Evolutionary conservation across 352 stramenopile genomes (phyloP), one percentile per base, ranked within the genome.

Genomic region (Globisporangium recalcitrans): DNA sequence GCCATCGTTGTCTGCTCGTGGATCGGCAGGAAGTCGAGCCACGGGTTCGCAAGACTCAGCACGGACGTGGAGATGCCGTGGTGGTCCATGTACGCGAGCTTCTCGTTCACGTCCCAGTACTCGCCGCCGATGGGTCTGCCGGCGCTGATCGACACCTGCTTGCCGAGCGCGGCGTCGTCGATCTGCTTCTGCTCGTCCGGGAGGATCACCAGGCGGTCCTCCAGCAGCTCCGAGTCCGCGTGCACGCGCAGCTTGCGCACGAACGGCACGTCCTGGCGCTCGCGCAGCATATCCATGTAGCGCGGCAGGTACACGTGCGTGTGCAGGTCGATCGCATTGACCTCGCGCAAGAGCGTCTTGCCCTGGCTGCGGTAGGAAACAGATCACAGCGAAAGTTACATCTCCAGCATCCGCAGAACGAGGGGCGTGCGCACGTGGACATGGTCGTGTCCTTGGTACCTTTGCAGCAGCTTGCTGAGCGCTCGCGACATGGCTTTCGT

Each of bases 31-130:
- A 89, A 89, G 57, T 89, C 79, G 22, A 89, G 68, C 79, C 79
- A 89, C 60, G 79, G 79, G 53, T 88, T 88, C n/a, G 79, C 79
- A 5, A 88, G 72, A 64, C 71, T 83, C 36, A 89, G 62, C 36
- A 87, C 72, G 4, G 75, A 86, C 46, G 66, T 65, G 38, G 53
- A 59, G 61, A 87, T 88, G n/a, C 78, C 78, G 58, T 89, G 80
- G 22, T 57, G 60, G 54, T 89, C 79, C 80, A 89, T 89, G 70
- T 87, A 89, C 24, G 61, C 53, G 31, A 89, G 69, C 59, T 89
- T 89, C 59, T 79, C 63, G 34, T 62, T 31, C 1, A 75, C 62
- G 64, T 82, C 65, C 66, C 69, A 89, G 62, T 88, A 89, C 64
- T 89, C 79, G 9, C 62, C 64, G 2, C 79, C 78, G 58, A 88